Base-by-base conservation (phyloP, 768 basidiomycete genomes). In the Lactarius quietus region DNA sequence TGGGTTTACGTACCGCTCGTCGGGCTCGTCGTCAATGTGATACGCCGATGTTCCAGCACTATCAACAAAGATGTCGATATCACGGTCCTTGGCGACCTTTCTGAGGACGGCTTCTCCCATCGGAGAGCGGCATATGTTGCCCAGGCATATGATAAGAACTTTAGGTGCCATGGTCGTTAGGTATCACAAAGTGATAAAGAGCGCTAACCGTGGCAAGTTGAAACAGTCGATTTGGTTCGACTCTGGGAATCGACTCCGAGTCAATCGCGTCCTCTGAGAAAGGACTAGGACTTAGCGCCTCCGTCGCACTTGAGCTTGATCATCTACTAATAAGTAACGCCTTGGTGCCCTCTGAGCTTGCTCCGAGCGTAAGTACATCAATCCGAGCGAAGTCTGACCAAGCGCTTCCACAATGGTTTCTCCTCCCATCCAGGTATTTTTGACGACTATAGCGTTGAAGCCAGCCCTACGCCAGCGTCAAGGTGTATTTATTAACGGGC, bases 21-120 rank as follows among this genome's bases (percentile, higher is more conserved):
- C 94, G 28, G 95, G 94, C 62, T 86, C 83, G 56, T 95, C 90
- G 2, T 89, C 92, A 39, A 86, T 74, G 70, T 97, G 94, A 74
- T 94, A 95, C 17, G 83, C 88, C 12, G 85, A 86, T 1, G 93
- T 96, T 1, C 93, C 93, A 69, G 89, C 90, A 58, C 91, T 93
- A 70, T 95, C 92, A 35, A 95, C 89, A 15, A 74, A 71, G 66
- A 95, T 80, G 57, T 87, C 82, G 45, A 92, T 72, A 15, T 85
- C 85, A 38, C 90, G 85, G 70, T 86, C 81, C 57, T 79, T 76
- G 10, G 89, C 90, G 63, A 86, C 82, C 61, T 92, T 81, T 65
- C 78, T 80, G 35, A 95, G 81, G 28, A 95, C 90, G 2, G 93
- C 94, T 77, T 95, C 92, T 35, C 93, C 94, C 86, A 96, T 92